phyloP scores from a whole-genome alignment of 2,329 filamentous ascomycete genomes.

The Botrytis pseudocinerea region DNA sequence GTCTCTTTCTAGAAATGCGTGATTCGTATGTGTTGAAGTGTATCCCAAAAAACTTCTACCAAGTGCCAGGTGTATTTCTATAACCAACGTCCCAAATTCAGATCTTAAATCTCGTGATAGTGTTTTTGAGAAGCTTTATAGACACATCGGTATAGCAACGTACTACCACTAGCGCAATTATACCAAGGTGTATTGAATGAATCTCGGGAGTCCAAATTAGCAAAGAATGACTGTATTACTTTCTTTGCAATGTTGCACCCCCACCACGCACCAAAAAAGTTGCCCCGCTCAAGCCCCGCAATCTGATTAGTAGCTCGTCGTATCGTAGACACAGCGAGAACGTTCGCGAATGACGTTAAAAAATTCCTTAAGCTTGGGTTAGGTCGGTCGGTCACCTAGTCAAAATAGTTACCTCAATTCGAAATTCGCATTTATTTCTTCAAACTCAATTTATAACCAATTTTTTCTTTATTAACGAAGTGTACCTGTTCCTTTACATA shows the following conservation, averaged over 20 bases:
- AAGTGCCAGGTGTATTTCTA: background rate
- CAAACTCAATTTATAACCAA: background rate
- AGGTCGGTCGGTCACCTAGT: background rate
- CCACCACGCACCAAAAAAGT: background rate
- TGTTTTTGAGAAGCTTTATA: background rate
- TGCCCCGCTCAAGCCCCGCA: constrained; percentile 4
- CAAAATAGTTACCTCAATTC: background rate
- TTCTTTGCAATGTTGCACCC: background rate
- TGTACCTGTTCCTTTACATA: background rate
- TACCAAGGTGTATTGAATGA: background rate
- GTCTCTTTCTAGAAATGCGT: background rate
- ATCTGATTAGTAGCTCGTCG: background rate
- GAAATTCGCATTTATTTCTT: background rate
- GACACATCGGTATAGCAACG: background rate
- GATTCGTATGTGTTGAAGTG: background rate
- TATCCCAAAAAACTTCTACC: background rate
- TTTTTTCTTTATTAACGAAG: background rate
- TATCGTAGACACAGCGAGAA: constrained; percentile 5
- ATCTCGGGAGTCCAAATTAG: constrained; percentile 6
- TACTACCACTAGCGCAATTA: background rate
- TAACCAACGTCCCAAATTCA: background rate
- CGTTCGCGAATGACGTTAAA: background rate
- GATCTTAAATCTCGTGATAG: background rate
- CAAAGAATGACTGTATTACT: background rate
- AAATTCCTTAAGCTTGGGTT: background rate